phyloP scores from a whole-genome alignment of 2,329 filamentous ascomycete genomes.

The Verticillium isaacii region DNA sequence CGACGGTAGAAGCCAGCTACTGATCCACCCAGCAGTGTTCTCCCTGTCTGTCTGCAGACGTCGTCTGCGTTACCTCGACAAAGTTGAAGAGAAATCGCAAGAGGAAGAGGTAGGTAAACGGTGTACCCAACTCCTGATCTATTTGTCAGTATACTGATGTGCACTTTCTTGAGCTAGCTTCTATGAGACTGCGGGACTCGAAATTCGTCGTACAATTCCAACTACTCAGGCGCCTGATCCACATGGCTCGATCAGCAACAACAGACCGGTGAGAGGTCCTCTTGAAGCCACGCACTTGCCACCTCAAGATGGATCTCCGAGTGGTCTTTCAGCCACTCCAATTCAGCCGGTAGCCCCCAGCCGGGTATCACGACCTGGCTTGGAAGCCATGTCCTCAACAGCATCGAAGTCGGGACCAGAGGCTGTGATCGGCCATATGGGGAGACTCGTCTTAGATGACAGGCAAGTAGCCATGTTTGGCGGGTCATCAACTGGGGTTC shows the following conservation, averaged over 20 bases:
- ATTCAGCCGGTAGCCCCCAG: too few relatives aligned
- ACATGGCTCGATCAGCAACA: too few relatives aligned
- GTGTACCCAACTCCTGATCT: neutral
- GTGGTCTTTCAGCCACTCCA: too few relatives aligned
- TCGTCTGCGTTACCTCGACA: conserved; percentile 5
- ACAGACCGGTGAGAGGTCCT: too few relatives aligned
- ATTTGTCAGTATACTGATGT: too few relatives aligned
- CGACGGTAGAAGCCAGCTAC: too few relatives aligned
- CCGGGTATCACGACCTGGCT: neutral
- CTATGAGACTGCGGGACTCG: too few relatives aligned
- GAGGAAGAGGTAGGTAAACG: conserved; percentile 6
- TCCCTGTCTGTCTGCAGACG: conserved; percentile 1
- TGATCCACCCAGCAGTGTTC: neutral
- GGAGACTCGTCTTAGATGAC: conserved; percentile 16
- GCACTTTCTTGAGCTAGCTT: too few relatives aligned
- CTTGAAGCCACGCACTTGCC: too few relatives aligned
- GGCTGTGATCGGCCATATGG: conserved; percentile 20
- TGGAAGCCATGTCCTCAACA: neutral
- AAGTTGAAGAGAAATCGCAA: conserved; percentile 10
- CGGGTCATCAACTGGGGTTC: conserved; percentile 19
- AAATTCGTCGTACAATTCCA: too few relatives aligned
- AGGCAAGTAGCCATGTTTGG: conserved; percentile 17
- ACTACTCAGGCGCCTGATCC: too few relatives aligned
- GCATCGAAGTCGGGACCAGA: neutral
- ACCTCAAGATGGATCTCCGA: too few relatives aligned